Conservation (phyloP, 176 grass and related monocot genomes). For the Puccinellia tenuiflora region DNA sequence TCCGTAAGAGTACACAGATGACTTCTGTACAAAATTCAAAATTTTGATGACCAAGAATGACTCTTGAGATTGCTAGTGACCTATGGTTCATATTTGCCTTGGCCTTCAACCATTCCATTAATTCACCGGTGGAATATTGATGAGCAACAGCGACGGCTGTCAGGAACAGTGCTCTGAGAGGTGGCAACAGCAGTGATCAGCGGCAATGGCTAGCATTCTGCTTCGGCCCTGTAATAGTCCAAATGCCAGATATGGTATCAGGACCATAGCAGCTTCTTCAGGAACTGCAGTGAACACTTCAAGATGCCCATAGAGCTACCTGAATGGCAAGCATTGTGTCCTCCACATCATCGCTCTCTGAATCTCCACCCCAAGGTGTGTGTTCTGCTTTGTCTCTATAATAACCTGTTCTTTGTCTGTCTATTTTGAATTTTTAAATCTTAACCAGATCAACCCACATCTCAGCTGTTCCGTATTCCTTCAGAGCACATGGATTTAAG, state of each 20-base stretch:
- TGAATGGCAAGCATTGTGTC: background rate
- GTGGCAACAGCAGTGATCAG: background rate
- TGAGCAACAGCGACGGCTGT: background rate
- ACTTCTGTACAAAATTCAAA: slow-evolving; percentile 17
- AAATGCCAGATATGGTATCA: background rate
- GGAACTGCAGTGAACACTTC: background rate
- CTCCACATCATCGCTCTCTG: background rate
- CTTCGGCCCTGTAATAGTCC: background rate
- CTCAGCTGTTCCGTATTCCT: background rate
- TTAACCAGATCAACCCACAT: background rate
- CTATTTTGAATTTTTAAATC: background rate
- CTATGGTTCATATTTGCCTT: slow-evolving; percentile 13
- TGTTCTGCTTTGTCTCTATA: background rate
- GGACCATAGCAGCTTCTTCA: background rate
- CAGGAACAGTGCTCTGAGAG: background rate
- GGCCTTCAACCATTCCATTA: background rate
- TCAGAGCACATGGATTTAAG: background rate
- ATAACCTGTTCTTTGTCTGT: background rate
- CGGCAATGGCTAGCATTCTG: background rate
- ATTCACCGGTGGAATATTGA: background rate
- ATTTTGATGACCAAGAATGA: slow-evolving; percentile 13
- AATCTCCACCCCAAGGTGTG: background rate
- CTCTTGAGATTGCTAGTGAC: background rate
- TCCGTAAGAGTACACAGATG: background rate
- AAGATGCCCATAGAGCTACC: background rate